Conservation (phyloP, 768 basidiomycete genomes). For the Candolleomyces efflorescens region DNA sequence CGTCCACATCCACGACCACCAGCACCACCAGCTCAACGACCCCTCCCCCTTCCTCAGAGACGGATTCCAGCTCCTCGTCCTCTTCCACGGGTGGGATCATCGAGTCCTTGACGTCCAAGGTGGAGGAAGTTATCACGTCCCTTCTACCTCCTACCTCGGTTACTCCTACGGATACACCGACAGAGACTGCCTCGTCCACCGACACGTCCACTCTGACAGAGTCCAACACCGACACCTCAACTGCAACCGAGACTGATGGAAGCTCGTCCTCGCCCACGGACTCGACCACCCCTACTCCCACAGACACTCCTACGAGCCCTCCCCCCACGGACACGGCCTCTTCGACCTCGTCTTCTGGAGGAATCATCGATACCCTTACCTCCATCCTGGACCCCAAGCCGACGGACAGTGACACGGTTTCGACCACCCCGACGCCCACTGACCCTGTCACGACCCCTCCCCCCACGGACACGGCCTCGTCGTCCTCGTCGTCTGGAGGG, state of each 20-base stretch:
- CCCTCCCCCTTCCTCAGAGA: too few relatives aligned
- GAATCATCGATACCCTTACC: neutral
- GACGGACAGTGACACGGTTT: too few relatives aligned
- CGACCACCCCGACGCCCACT: too few relatives aligned
- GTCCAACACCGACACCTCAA: neutral
- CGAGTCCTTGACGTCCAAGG: neutral
- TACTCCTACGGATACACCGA: conserved; percentile 3
- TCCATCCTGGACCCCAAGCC: neutral
- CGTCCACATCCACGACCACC: too few relatives aligned
- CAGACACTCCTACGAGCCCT: too few relatives aligned
- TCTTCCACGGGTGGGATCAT: neutral
- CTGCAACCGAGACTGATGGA: too few relatives aligned
- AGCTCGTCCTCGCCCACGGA: too few relatives aligned
- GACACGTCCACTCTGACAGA: neutral
- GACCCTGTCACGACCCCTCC: too few relatives aligned
- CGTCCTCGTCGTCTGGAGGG: neutral
- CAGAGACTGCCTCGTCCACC: neutral
- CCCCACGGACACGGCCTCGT: too few relatives aligned
- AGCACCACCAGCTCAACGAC: neutral
- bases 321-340: too few relatives aligned
- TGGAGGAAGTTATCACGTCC: neutral
- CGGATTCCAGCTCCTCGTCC: neutral
- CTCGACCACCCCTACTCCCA: too few relatives aligned
- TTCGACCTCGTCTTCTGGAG: too few relatives aligned
- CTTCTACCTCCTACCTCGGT: conserved; percentile 8